Evolutionary conservation across 2,329 filamentous ascomycete genomes (phyloP), one percentile per base, ranked within the genome.

Genomic region (Exophiala xenobiotica): DNA sequence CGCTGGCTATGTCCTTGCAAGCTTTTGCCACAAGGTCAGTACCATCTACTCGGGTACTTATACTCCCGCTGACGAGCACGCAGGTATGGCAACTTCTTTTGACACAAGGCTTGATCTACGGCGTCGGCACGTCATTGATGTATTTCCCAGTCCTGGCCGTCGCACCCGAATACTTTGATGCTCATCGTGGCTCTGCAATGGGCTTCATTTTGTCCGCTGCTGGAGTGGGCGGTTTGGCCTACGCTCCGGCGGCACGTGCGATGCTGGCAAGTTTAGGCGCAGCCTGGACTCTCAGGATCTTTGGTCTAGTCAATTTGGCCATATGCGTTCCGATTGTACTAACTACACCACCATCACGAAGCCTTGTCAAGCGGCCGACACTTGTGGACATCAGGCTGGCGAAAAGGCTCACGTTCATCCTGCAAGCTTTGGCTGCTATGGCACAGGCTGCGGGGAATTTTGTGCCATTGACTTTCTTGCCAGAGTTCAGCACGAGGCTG

Each of bases 161-260:
- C 33, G 70, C 77, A 0, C 77, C 82, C 2, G 81, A 85, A 54
- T 86, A 82, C 81, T 86, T 86, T 58, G 74, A 74, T 3, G 77
- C 74, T 2, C 72, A 72, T 12, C 70, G 82, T 1, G 78, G 77
- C 46, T 72, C 86, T 3, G 82, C 82, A 6, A 83, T 81, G 61
- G 81, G 81, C 0, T 75, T 85, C 44, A 73, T 76, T 1, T 75
- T 81, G 1, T 75, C 79, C 2, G 82, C 81, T 0, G 78, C 76
- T 20, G 82, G 82, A 0, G 55, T 85, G 0, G 82, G 82, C 2
- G 82, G 82, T 0, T 63, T 85, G 8, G 69, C 78, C 0, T 86
- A 82, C 61, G 67, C 70, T 3, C 67, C 68, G 1, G 61, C 63
- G 0, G 59, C 69, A 18, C 61, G 64, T 18, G 58, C 59, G 0